Evolutionary conservation across 257 asterid genomes (phyloP).

Genomic region (Solanum rostratum): DNA sequence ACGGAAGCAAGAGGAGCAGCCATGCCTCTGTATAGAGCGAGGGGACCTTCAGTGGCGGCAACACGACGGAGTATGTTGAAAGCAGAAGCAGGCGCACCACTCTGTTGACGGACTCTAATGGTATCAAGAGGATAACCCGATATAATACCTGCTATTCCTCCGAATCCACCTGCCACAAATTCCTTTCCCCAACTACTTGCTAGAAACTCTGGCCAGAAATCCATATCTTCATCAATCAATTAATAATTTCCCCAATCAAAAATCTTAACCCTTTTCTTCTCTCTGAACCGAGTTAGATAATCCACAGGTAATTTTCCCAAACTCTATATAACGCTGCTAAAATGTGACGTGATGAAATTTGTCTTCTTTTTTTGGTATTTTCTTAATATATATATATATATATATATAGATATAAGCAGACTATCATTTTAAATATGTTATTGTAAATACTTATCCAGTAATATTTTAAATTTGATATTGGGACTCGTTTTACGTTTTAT

Average conservation of each 20-base stretch:
- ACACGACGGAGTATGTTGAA: conserved; percentile 32
- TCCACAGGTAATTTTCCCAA: background rate
- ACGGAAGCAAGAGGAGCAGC: conserved; percentile 69
- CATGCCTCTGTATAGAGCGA: conserved; percentile 74
- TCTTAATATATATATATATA: background rate
- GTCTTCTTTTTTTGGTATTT: background rate
- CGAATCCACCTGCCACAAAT: conserved; percentile 78
- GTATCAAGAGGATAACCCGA: conserved; percentile 87
- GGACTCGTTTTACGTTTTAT: background rate
- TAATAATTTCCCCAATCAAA: background rate
- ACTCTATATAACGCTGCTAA: background rate
- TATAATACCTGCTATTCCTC: conserved; percentile 61
- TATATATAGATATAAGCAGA: background rate
- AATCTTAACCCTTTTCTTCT: background rate
- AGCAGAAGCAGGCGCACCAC: conserved; percentile 38
- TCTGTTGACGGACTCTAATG: conserved; percentile 60
- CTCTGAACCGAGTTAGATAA: background rate
- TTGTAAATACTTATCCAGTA: background rate
- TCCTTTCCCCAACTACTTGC: conserved; percentile 76
- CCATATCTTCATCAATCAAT: conserved; percentile 27
- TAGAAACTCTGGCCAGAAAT: conserved; percentile 72
- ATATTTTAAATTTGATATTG: background rate
- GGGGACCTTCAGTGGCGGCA: conserved; percentile 41
- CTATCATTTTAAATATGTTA: background rate
- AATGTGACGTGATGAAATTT: background rate